These are phyloP conservation scores for Quercus aquifolioides DNA, from an alignment of 306 rosid species.

Conservation along the genomic window DNA sequence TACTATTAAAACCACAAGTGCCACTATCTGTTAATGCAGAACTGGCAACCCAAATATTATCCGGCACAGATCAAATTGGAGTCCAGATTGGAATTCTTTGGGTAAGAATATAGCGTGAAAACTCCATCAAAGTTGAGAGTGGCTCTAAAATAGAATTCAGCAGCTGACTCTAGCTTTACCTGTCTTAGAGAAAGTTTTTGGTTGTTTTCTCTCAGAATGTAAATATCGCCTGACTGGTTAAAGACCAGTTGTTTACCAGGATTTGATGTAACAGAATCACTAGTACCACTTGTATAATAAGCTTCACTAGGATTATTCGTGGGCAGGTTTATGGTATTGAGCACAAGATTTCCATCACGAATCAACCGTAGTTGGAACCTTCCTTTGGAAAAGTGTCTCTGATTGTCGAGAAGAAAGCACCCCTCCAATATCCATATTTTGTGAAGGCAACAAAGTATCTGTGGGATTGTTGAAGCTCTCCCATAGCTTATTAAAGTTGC, in stretches of 20 bases:
- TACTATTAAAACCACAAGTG: constrained; percentile 28
- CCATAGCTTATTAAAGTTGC: constrained; percentile 12
- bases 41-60: not conserved
- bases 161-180: not conserved
- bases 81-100: constrained; percentile 24
- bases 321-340: constrained; percentile 33
- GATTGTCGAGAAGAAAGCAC: constrained; percentile 30
- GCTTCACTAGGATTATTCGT: constrained; percentile 2
- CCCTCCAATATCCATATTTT: constrained; percentile 13
- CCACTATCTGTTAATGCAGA: not conserved
- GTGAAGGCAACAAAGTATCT: constrained; percentile 53
- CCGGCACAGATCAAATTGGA: constrained; percentile 14
- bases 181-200: not conserved
- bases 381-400: constrained; percentile 33
- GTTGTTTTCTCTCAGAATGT: constrained; percentile 14
- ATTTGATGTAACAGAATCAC: constrained; percentile 3
- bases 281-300: constrained; percentile 19
- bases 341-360: constrained; percentile 31
- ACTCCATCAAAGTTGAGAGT: constrained; percentile 51
- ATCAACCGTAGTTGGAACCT: constrained; percentile 34
- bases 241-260: constrained; percentile 32
- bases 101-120: constrained; percentile 20
- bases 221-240: constrained; percentile 27
- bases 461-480: constrained; percentile 39
- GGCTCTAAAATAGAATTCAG: constrained; percentile 27